A percentile compares a stretch with the other conserved stretches of the same genome.
These are phyloP conservation scores for Penicillium ochrochloron DNA, from an alignment of 495 filamentous ascomycete species.

Conservation along the genomic window DNA sequence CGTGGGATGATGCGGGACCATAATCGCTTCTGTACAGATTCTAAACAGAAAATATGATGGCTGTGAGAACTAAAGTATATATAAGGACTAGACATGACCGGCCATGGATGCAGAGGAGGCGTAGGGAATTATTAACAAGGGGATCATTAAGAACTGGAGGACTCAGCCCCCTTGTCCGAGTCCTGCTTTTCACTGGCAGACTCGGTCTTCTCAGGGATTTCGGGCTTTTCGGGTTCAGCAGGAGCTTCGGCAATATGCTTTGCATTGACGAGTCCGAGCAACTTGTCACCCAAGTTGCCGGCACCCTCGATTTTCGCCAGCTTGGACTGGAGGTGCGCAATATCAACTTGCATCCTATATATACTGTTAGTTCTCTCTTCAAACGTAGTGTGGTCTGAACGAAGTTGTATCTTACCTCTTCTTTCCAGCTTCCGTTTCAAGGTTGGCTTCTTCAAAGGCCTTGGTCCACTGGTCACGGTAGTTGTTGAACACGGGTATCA, in stretches of 20 bases:
- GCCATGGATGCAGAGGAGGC: background rate
- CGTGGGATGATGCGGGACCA: background rate
- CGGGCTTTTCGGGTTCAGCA: conserved; percentile 10
- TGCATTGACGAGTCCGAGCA: conserved; percentile 67
- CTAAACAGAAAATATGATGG: background rate
- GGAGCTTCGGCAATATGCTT: conserved; percentile 50
- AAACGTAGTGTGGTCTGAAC: background rate
- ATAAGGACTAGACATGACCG: conserved; percentile 8
- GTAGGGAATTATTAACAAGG: background rate
- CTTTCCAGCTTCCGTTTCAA: conserved; percentile 69
- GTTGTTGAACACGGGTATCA: conserved; percentile 84
- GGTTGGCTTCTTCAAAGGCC: conserved; percentile 68
- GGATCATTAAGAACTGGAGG: conserved; percentile 19
- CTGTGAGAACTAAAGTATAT: conserved; percentile 20
- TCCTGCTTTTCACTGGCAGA: conserved; percentile 20
- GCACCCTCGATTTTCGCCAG: conserved; percentile 83
- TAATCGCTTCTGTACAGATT: conserved; percentile 26
- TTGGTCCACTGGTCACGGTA: conserved; percentile 84
- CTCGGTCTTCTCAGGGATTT: conserved; percentile 15
- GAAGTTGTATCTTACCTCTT: conserved; percentile 62
- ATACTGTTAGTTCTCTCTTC: conserved; percentile 20
- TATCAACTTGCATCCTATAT: conserved; percentile 77
- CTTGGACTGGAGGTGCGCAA: conserved; percentile 72
- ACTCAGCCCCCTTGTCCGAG: conserved; percentile 23
- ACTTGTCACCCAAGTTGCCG: conserved; percentile 66